Evolutionary conservation across 2,329 filamentous ascomycete species (phyloP).

Genomic region (Fusarium buharicum): DNA sequence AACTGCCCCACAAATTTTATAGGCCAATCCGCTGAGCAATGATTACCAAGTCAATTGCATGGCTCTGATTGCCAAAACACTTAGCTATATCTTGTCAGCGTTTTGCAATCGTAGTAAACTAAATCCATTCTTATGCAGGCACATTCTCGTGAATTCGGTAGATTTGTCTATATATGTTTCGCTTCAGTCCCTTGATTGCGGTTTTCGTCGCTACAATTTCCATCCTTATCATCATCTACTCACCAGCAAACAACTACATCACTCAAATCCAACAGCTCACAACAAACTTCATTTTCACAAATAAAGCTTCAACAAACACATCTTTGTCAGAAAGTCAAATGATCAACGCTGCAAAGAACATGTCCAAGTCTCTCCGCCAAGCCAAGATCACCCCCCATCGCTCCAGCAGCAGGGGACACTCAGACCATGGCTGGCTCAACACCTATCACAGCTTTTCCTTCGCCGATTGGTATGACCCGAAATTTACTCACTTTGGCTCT

Average conservation of each 20-base stretch:
- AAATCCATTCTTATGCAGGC: conserved; percentile 21
- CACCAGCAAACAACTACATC: conserved; percentile 41
- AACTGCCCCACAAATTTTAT: conserved; percentile 6
- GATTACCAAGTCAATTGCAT: conserved; percentile 32
- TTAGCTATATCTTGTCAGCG: conserved; percentile 44
- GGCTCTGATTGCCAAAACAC: background rate
- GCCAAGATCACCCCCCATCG: conserved; percentile 80
- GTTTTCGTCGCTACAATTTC: conserved; percentile 53
- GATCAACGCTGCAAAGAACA: conserved; percentile 57
- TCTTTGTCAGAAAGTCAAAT: conserved; percentile 38
- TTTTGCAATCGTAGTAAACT: conserved; percentile 41
- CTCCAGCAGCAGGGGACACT: conserved; percentile 77
- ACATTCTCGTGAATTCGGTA: conserved; percentile 44
- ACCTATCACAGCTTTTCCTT: conserved; percentile 90
- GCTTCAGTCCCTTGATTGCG: conserved; percentile 47
- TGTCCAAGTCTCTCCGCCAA: conserved; percentile 72
- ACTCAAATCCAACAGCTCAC: conserved; percentile 40
- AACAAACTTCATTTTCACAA: conserved; percentile 29
- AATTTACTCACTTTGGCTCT: conserved; percentile 75
- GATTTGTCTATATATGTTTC: conserved; percentile 53
- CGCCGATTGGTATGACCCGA: conserved; percentile 75
- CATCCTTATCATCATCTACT: conserved; percentile 50
- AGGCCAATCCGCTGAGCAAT: conserved; percentile 44
- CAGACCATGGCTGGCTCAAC: conserved; percentile 88
- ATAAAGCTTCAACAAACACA: conserved; percentile 14